These are phyloP conservation scores for Gnomoniopsis sp. DNA, from an alignment of 2,329 filamentous ascomycete species.

Conservation along the genomic window DNA sequence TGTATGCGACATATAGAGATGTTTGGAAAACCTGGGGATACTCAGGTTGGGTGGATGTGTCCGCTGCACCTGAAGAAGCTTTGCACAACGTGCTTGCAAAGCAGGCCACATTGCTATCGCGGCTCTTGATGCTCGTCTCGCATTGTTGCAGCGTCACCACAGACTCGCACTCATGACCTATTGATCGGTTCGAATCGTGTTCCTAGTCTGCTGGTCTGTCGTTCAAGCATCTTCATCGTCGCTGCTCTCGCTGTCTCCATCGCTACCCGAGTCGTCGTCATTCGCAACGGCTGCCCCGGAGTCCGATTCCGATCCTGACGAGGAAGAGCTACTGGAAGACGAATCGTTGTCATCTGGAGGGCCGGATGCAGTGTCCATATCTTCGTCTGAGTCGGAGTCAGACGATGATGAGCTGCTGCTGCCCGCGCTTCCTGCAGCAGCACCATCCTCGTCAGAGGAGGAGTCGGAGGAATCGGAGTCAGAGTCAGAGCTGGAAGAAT, in stretches of 20 bases:
- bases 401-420: slow-evolving; percentile 34
- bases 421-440: slow-evolving; percentile 23
- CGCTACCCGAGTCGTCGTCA: slow-evolving; percentile 16
- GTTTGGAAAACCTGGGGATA: not conserved
- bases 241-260: slow-evolving; percentile 20
- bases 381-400: slow-evolving; percentile 32
- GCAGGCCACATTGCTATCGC: not conserved
- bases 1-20: not conserved
- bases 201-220: not conserved
- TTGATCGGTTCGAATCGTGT: not conserved
- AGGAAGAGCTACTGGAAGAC: slow-evolving; percentile 26
- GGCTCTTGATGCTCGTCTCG: not conserved
- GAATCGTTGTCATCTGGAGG: slow-evolving; percentile 17
- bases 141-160: not conserved
- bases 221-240: slow-evolving; percentile 19
- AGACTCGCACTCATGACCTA: not conserved
- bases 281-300: slow-evolving; percentile 17
- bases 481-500: slow-evolving; percentile 10
- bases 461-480: slow-evolving; percentile 26
- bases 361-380: slow-evolving; percentile 20
- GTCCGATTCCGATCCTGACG: slow-evolving; percentile 19
- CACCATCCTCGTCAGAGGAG: slow-evolving; percentile 29
- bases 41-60: not conserved
- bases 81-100: not conserved
- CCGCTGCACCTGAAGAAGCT: not conserved